A percentile compares a stretch with the other conserved stretches of the same genome.
Evolutionary conservation across 1,139 yeast species (phyloP).

Genomic region (Wickerhamomyces sp.): DNA sequence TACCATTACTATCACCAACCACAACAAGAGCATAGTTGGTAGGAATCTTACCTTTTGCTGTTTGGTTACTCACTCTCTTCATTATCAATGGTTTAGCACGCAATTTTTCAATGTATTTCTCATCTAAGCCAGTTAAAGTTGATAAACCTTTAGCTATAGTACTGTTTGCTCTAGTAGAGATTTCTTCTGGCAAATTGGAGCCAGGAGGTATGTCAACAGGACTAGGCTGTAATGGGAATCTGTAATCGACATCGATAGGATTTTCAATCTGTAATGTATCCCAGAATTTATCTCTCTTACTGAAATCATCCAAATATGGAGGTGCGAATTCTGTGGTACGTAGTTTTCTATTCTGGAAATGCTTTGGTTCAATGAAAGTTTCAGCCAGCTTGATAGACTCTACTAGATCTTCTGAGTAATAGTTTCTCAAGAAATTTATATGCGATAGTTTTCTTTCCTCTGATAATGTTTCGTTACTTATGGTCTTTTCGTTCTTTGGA

Average conservation of each 20-base stretch:
- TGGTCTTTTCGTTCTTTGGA: not conserved
- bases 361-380: constrained; percentile 61
- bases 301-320: constrained; percentile 55
- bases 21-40: constrained; percentile 83
- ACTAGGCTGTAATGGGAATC: constrained; percentile 39
- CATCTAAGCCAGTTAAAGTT: constrained; percentile 71
- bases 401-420: constrained; percentile 72
- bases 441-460: constrained; percentile 34
- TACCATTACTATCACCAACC: constrained; percentile 91
- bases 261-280: constrained; percentile 44
- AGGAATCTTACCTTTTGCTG: constrained; percentile 88
- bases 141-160: constrained; percentile 53
- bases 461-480: too few relatives aligned
- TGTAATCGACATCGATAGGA: constrained; percentile 36
- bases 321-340: constrained; percentile 48
- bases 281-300: constrained; percentile 54
- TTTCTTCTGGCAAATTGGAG: constrained; percentile 11
- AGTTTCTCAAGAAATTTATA: constrained; percentile 57
- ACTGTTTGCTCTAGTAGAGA: constrained; percentile 8
- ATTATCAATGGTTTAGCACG: constrained; percentile 63
- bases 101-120: constrained; percentile 58
- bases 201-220: constrained; percentile 28
- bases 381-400: constrained; percentile 82
- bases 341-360: constrained; percentile 37
- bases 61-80: constrained; percentile 88